Evolutionary conservation across 2,329 filamentous ascomycete genomes (phyloP), one percentile per base, ranked within the genome.

Genomic region (Xylaria digitata): DNA sequence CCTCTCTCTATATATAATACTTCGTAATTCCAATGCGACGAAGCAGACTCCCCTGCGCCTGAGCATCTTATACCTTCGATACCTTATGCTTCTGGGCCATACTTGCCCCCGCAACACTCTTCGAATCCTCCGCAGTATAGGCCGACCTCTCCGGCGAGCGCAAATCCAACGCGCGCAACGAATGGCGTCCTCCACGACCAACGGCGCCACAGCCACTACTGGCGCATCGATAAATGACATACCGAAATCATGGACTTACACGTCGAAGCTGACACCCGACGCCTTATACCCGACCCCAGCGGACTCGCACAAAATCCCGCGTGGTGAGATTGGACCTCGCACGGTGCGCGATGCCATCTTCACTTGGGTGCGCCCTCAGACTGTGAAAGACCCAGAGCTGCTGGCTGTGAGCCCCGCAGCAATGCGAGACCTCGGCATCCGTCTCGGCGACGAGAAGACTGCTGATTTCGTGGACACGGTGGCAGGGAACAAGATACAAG

Each of bases 301-400:
- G 67, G 86, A 86, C 66, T 97, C 95, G 0, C 93, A 98, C 79
- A 86, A 88, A 72, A 93, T 93, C 0, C 90, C 93, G 1, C 89
- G 95, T 74, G 86, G 91, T 63, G 82, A 90, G 42, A 90, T 98
- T 55, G 86, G 87, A 0, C 95, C 96, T 17, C 91, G 94, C 55
- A 85, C 93, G 78, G 96, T 99, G 46, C 93, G 90, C 76, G 88
- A 90, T 66, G 95, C 96, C 3, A 81, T 95, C 57, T 99, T 92
- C 80, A 97, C 94, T 8, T 99, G 90, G 84, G 94, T 99, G 21
- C 89, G 94, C 3, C 96, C 96, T 0, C 91, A 95, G 74, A 80
- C 84, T 21, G 86, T 89, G 30, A 83, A 89, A 69, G 86, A 91
- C 23, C 88, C 93, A 0, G 92, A 97, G 75, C 83, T 99, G 17